Evolutionary conservation across 2,329 filamentous ascomycete species (phyloP), one percentile per base, ranked within the genome.

Genomic region (Fulvia fulva): DNA sequence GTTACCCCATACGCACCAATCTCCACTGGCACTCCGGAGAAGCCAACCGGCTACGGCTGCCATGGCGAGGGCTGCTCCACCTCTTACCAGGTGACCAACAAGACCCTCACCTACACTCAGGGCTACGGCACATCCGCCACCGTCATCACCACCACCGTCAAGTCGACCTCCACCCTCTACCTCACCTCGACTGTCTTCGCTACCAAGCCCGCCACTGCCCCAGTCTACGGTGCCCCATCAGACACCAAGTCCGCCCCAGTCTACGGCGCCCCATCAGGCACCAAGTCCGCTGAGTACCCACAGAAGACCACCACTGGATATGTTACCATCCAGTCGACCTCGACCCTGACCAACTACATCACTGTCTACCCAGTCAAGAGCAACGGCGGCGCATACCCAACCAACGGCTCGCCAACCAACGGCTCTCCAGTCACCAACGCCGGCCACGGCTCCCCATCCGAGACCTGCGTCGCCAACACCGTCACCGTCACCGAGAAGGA

Each of bases 31-130:
- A 51, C 56, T 43, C 55, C 59, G 47, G 63, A 64, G 53, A 52
- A 58, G 21, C 32, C 53, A 47, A 61, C 63, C n/a, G n/a, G n/a
- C n/a, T n/a, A n/a, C n/a, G n/a, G n/a, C n/a, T 46, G 55, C 55
- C 21, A 60, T 58, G 56, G 59, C 53, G 46, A 59, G 28, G 56
- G 59, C 30, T 60, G 53, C 60, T 56, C 58, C 54, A 59, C 61
- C 52, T 64, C 67, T 32, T 70, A 68, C 49, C 47, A 64, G 46
- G 65, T 68, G 62, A 66, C 55, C 58, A 65, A 69, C 62, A 65
- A 65, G 51, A 72, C 70, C 45, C 55, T 71, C 47, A 72, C 71
- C 61, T 73, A 72, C 68, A 73, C 70, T 63, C 66, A 68, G 22
- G 70, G 69, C 56, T 53, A 62, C 53, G 71, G 70, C 50, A 63